Base-by-base conservation (phyloP, 768 basidiomycete genomes). In the Suillus paluster region DNA sequence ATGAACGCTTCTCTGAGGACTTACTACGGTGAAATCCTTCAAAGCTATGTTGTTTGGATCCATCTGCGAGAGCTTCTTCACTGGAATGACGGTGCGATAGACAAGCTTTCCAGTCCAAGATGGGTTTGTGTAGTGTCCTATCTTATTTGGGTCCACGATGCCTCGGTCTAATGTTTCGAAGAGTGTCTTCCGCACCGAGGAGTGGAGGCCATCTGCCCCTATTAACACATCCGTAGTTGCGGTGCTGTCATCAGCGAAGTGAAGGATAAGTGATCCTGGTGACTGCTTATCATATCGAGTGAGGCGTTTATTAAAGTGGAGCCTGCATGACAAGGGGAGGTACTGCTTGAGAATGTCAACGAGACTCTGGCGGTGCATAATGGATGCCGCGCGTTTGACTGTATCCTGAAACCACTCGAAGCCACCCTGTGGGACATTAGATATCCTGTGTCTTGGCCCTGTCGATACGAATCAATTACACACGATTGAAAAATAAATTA, bases 181-280 rank as follows among this genome's bases (percentile, higher is more conserved):
- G 57, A 69, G 58, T 7, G 54, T 50, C 15, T 57, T 60, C n/a
- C 68, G 65, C 21, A 63, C 59, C 15, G 64, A 33, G 8, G 64
- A 65, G 25, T 59, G 63, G 33, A 81, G 76, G 14, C 81, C 80
- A 61, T 81, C 80, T 52, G 77, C 78, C 8, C 79, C 81, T 46
- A 81, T 66, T 10, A 81, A 71, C 19, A 82, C 60, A 62, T 82
- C 78, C 30, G 79, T 75, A 46, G 63, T 68, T 9, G 72, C 69
- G 17, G 63, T 71, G 25, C 72, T 72, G 25, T 74, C 77, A 63
- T 82, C 77, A 36, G 57, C 39, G 64, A 77, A 77, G 5, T 63
- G 48, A 30, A 77, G 54, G 8, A 46, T 27, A 33, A 76, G 53
- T 4, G 61, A 41, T 19, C 48, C 48, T 25, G 39, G 46, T 48